phyloP scores from a whole-genome alignment of 2,329 filamentous ascomycete species.

The Stachybotrys chlorohalonatus region DNA sequence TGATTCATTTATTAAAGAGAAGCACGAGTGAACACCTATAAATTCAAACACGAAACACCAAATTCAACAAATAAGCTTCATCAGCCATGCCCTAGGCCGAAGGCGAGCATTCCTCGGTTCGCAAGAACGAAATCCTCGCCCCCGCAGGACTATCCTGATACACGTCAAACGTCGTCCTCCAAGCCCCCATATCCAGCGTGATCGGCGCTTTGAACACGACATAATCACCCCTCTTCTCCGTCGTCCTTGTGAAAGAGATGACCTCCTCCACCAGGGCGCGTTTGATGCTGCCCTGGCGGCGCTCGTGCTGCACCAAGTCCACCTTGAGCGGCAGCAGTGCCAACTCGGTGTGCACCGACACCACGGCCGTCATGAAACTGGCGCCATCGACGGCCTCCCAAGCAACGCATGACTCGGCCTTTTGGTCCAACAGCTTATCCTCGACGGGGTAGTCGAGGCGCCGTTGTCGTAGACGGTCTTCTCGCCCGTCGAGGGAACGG shows the following conservation, averaged over 20 bases:
- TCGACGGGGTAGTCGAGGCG: conserved; percentile 17
- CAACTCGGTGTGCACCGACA: background rate
- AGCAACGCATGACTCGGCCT: conserved; percentile 14
- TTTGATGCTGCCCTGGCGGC: conserved; percentile 1
- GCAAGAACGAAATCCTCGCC: conserved; percentile 6
- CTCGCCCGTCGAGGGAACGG: conserved; percentile 11
- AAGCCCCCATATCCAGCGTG: conserved; percentile 1
- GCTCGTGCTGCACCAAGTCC: conserved; percentile 4
- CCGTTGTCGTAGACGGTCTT: conserved; percentile 14
- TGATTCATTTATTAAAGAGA: no score
- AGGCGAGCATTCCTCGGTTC: conserved; percentile 3
- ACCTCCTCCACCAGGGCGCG: conserved; percentile 1
- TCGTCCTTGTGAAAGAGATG: conserved; percentile 1
- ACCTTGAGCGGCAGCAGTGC: conserved; percentile 1
- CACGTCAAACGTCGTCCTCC: conserved; percentile 8
- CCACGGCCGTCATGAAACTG: conserved; percentile 3
- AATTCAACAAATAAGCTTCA: no score
- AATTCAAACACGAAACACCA: no score
- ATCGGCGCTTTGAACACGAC: conserved; percentile 3
- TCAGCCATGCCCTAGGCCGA: no score
- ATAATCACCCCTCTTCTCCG: conserved; percentile 1
- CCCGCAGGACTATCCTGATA: conserved; percentile 1
- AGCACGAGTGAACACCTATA: no score
- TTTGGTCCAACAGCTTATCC: conserved; percentile 16
- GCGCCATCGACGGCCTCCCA: background rate